phyloP scores from a whole-genome alignment of 1,284 basidiomycete species.

The Rhodotorula sp. region DNA sequence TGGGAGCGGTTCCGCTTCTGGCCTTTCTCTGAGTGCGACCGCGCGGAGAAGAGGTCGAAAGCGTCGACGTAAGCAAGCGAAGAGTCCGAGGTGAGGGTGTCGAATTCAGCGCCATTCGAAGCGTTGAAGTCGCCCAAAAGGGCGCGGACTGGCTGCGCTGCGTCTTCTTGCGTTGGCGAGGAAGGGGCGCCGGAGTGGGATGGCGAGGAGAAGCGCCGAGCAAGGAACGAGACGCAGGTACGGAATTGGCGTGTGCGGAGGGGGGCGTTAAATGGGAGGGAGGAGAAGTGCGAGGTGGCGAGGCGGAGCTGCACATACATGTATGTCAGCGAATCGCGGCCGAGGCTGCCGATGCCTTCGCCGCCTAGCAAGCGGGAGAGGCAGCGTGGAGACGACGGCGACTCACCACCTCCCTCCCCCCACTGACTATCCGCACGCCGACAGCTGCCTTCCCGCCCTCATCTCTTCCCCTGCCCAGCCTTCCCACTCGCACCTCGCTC shows the following conservation, averaged over 20 bases:
- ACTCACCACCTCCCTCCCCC: slow-evolving; percentile 3
- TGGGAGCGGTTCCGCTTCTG: background rate
- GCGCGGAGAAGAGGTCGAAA: background rate
- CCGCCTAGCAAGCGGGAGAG: too few relatives aligned
- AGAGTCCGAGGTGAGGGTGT: background rate
- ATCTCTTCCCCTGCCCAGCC: slow-evolving; percentile 8
- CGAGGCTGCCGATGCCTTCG: background rate
- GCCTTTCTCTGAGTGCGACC: background rate
- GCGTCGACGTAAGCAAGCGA: slow-evolving; percentile 2
- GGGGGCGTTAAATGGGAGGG: slow-evolving; percentile 24
- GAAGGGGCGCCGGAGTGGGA: background rate
- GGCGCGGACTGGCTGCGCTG: slow-evolving; percentile 1
- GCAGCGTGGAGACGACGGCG: background rate
- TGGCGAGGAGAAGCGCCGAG: background rate
- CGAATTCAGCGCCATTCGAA: slow-evolving; percentile 13
- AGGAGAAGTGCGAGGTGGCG: slow-evolving; percentile 28
- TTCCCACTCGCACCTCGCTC: background rate
- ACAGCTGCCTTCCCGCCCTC: slow-evolving; percentile 26
- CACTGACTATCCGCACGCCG: background rate
- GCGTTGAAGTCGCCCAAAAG: slow-evolving; percentile 33
- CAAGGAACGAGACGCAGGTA: background rate
- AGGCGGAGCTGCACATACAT: slow-evolving; percentile 14
- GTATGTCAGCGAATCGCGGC: too few relatives aligned
- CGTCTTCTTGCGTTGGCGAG: background rate
- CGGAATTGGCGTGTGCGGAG: slow-evolving; percentile 20